Conservation (phyloP, 2,329 filamentous ascomycete genomes). For the Onygenales sp. region DNA sequence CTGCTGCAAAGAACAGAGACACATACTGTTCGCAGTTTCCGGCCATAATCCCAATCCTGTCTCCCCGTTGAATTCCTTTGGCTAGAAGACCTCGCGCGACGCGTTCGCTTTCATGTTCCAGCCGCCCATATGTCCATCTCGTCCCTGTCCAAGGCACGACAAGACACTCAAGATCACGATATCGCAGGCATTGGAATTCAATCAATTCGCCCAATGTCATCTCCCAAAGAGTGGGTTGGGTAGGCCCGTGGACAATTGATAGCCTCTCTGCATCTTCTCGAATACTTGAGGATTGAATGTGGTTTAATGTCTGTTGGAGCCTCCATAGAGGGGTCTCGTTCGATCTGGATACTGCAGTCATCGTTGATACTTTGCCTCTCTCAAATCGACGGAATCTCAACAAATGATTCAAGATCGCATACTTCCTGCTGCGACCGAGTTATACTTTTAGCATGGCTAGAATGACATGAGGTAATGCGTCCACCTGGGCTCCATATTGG, state of each 20-base stretch:
- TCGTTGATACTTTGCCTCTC: neutral
- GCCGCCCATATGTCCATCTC: slow-evolving; percentile 60
- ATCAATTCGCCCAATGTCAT: slow-evolving; percentile 64
- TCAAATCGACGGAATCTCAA: neutral
- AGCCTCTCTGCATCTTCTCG: slow-evolving; percentile 12
- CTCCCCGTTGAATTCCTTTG: slow-evolving; percentile 57
- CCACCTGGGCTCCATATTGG: neutral
- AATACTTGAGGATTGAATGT: slow-evolving; percentile 13
- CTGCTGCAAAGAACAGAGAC: slow-evolving; percentile 63
- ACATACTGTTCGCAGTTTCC: slow-evolving; percentile 50
- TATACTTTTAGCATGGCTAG: neutral
- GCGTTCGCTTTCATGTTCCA: slow-evolving; percentile 52
- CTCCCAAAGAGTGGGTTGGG: slow-evolving; percentile 59
- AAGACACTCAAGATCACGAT: slow-evolving; percentile 57
- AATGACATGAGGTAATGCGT: neutral
- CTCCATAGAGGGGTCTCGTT: slow-evolving; percentile 11
- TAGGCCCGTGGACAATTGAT: slow-evolving; percentile 58
- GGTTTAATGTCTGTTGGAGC: slow-evolving; percentile 15
- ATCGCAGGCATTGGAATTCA: slow-evolving; percentile 58
- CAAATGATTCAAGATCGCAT: neutral
- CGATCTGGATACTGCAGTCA: slow-evolving; percentile 6
- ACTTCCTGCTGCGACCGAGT: neutral
- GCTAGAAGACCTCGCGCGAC: slow-evolving; percentile 58
- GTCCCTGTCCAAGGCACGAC: slow-evolving; percentile 68
- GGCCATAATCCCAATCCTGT: slow-evolving; percentile 67